phyloP scores from a whole-genome alignment of 1,139 yeast species.

The Hansenula anomala region DNA sequence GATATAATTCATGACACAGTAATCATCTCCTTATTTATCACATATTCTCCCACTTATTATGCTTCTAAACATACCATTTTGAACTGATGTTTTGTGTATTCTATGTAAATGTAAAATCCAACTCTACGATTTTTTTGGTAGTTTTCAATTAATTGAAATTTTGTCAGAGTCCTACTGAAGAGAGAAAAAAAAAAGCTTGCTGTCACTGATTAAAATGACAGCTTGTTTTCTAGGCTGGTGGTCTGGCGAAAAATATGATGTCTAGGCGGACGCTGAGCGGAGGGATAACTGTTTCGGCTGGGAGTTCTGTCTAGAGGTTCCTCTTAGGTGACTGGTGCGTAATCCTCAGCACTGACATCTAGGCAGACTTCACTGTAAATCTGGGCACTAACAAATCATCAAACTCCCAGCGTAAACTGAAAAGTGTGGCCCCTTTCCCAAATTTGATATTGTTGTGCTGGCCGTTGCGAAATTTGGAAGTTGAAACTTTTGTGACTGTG shows the following conservation, averaged over 20 bases:
- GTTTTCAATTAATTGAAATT: conserved; percentile 9
- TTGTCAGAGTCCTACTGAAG: conserved; percentile 9
- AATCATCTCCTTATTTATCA: not conserved
- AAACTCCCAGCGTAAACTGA: not conserved
- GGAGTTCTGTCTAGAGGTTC: not conserved
- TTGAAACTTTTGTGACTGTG: conserved; percentile 1
- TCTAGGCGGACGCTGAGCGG: not conserved
- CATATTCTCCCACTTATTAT: conserved; percentile 1
- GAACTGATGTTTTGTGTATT: conserved; percentile 17
- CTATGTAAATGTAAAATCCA: conserved; percentile 1
- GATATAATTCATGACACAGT: not conserved
- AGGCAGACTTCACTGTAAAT: conserved; percentile 7
- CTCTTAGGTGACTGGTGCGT: conserved; percentile 5
- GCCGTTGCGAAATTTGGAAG: not conserved
- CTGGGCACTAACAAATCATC: not conserved
- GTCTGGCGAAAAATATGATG: no score
- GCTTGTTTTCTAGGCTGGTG: not conserved
- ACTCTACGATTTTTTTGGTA: not conserved
- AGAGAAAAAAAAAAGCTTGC: not conserved
- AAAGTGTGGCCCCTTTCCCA: not conserved
- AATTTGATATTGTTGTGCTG: not conserved
- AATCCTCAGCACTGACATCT: conserved; percentile 5
- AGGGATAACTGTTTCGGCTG: no score
- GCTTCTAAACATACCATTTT: conserved; percentile 21
- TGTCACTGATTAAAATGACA: not conserved